Percentiles rank a stretch among this genome's conserved stretches.
Evolutionary conservation across 1,139 yeast genomes (phyloP).

Genomic region (Taiozyma sp.): DNA sequence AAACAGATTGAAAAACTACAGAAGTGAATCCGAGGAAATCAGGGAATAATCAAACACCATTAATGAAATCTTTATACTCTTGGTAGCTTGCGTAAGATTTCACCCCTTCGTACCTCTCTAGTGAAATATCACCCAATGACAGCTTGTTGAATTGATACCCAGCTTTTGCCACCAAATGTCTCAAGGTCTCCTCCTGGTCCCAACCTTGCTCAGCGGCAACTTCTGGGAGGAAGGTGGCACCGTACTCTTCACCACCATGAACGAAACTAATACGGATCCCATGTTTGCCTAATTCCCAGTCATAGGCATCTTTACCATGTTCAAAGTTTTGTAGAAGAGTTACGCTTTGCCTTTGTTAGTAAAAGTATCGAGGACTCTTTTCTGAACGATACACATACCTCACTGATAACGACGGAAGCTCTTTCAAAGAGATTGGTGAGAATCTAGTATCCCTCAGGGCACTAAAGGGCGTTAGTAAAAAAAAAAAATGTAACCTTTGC

Average conservation of each 20-base stretch:
- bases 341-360: constrained; percentile 37
- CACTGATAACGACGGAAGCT: constrained; percentile 40
- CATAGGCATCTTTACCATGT: constrained; percentile 41
- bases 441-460: constrained; percentile 79
- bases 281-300: constrained; percentile 81
- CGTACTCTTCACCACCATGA: constrained; percentile 30
- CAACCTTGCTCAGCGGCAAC: constrained; percentile 91
- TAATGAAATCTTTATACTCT: constrained; percentile 26
- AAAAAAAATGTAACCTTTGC: neutral
- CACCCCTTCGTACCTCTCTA: constrained; percentile 35
- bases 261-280: constrained; percentile 64
- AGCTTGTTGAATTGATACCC: constrained; percentile 32
- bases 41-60: neutral
- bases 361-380: neutral
- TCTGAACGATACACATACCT: constrained; percentile 1
- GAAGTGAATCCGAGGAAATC: constrained; percentile 2
- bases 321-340: constrained; percentile 64
- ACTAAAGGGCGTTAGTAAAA: neutral
- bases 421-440: constrained; percentile 51
- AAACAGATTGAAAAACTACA: constrained; percentile 13
- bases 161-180: constrained; percentile 68
- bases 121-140: constrained; percentile 14
- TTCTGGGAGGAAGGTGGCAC: constrained; percentile 85
- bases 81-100: constrained; percentile 28
- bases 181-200: constrained; percentile 67